phyloP scores from a whole-genome alignment of 495 filamentous ascomycete genomes.

The Evernia prunastri region DNA sequence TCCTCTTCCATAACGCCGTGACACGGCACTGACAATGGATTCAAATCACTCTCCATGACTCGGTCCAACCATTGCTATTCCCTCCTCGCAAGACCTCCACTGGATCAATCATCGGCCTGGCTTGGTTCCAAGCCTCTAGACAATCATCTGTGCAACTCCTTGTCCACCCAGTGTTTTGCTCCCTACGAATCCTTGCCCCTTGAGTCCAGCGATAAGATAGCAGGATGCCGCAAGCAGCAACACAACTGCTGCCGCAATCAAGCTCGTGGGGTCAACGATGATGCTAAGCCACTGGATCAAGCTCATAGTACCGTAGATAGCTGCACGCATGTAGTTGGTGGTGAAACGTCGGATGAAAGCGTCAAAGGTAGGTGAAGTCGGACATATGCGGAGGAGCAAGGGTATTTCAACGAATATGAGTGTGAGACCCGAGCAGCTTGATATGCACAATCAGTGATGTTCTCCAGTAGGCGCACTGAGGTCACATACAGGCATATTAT shows the following conservation, averaged over 20 bases:
- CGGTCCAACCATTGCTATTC: neutral
- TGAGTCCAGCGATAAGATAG: conserved; percentile 78
- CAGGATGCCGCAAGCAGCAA: conserved; percentile 70
- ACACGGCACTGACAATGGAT: neutral
- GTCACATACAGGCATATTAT: conserved; percentile 74
- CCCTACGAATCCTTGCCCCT: conserved; percentile 87
- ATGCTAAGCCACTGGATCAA: conserved; percentile 77
- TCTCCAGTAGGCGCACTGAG: neutral
- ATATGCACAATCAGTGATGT: neutral
- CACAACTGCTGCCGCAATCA: conserved; percentile 82
- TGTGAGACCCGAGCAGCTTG: conserved; percentile 69
- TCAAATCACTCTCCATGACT: neutral
- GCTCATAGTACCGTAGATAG: conserved; percentile 75
- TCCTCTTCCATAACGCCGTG: neutral
- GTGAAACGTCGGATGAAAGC: conserved; percentile 84
- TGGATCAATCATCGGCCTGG: neutral
- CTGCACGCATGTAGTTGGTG: conserved; percentile 96
- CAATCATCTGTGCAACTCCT: conserved; percentile 97
- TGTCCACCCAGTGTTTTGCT: conserved; percentile 96
- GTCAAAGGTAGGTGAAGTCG: conserved; percentile 86
- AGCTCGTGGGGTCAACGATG: conserved; percentile 47
- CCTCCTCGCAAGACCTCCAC: neutral
- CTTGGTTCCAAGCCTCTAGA: conserved; percentile 44
- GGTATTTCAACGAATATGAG: conserved; percentile 97
- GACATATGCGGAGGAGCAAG: conserved; percentile 94